Evolutionary conservation across 192 early-diverging fungal species (phyloP).

Genomic region (Gigaspora rosea): DNA sequence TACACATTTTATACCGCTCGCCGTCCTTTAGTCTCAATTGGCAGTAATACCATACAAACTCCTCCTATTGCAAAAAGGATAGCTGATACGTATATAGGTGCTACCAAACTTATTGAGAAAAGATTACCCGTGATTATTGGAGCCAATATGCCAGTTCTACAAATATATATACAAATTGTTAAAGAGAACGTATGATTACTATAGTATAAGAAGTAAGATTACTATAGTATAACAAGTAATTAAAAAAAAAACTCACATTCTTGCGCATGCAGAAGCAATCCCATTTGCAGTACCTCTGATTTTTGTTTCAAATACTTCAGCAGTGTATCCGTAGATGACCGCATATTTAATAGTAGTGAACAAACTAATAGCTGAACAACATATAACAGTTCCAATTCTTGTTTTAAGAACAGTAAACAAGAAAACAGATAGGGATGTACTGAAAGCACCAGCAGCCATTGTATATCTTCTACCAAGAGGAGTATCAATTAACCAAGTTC

Average conservation of each 20-base stretch:
- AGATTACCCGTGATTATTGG: slow-evolving; percentile 73
- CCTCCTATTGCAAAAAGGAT: slow-evolving; percentile 57
- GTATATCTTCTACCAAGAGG: slow-evolving; percentile 74
- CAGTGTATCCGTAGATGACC: slow-evolving; percentile 85
- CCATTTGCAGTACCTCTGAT: slow-evolving; percentile 81
- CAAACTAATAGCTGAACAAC: slow-evolving; percentile 64
- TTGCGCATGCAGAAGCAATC: slow-evolving; percentile 72
- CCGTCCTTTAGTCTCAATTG: slow-evolving; percentile 65
- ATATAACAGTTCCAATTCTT: slow-evolving; percentile 57
- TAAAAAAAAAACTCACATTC: slow-evolving; percentile 49
- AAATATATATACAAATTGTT: neutral
- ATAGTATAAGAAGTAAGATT: neutral
- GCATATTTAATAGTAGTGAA: slow-evolving; percentile 79
- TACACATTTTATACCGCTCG: slow-evolving; percentile 31
- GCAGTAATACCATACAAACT: slow-evolving; percentile 67
- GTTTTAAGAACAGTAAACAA: slow-evolving; percentile 65
- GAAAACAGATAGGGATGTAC: slow-evolving; percentile 65
- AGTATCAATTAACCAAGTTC: slow-evolving; percentile 69
- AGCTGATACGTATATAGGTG: slow-evolving; percentile 71
- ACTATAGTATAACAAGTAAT: neutral
- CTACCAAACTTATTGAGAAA: slow-evolving; percentile 52
- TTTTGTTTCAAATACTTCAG: slow-evolving; percentile 79
- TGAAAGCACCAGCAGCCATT: slow-evolving; percentile 76
- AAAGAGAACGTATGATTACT: neutral
- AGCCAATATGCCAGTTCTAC: slow-evolving; percentile 67